Evolutionary conservation across 495 filamentous ascomycete species (phyloP), one percentile per base, ranked within the genome.

Genomic region (Oidiodendron maius): DNA sequence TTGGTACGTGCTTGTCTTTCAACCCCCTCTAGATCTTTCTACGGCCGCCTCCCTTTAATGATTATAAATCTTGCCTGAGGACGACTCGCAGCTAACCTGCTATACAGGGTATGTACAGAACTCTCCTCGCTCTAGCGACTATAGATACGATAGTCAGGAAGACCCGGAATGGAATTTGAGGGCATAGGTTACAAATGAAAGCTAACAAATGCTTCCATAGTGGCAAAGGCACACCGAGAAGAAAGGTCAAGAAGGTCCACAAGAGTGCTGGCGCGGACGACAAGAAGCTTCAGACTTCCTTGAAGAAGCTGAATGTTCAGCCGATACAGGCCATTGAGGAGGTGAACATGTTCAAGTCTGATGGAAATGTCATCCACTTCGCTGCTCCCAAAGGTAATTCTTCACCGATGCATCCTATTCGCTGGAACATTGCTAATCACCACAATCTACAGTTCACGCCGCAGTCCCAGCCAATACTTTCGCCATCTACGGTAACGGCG

Each of bases 321-420:
- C 89, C 93, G 62, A 96, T 98, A 74, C 91, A 95, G 77, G 88
- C 84, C 48, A 97, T 98, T 60, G 93, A 98, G 81, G 93, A 98
- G 76, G 93, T 98, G 65, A 98, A 98, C 82, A 98, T 97, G 94
- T 97, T 97, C 83, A 98, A 97, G 82, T 84, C 87, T 68, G 93
- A 98, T 63, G 93, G 93, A 61, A 98, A 98, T 71, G 93, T 98
- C 69, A 97, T 98, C 66, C 93, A 98, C 80, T 98, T 98, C 68
- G 82, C 87, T 61, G 87, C 87, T 56, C 93, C 93, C 44, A 96
- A 95, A 75, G 93, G 93, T 97, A 69, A 59, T 76, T 75, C 34
- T 40, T 38, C 16, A 16, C 24, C 26, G 20, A 40, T 24, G 17
- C 5, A 20, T 11, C 12, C 6, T 3, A 10, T 21, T 20, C 11